phyloP scores from a whole-genome alignment of 148 eudicot genomes.

The Rhododendron simsii region DNA sequence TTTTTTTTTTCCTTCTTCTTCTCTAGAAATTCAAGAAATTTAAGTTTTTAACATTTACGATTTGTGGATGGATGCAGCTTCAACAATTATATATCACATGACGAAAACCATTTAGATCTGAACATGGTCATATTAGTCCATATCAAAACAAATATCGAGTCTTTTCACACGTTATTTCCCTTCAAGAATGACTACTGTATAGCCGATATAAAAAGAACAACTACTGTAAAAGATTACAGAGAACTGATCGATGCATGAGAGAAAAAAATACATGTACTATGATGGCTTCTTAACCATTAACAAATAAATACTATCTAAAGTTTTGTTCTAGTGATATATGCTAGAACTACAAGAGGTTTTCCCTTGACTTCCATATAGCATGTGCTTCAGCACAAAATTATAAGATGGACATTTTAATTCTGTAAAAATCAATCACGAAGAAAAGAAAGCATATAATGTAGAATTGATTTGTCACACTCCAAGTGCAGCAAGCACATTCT shows the following conservation, averaged over 20 bases:
- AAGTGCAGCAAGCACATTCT: too few relatives aligned
- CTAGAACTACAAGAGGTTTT: too few relatives aligned
- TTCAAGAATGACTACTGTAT: not conserved
- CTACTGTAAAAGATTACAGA: not conserved
- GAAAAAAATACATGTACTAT: slow-evolving; percentile 15
- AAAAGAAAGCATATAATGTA: too few relatives aligned
- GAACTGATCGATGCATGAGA: not conserved
- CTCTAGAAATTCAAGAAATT: not conserved
- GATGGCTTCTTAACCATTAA: not conserved
- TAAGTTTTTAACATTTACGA: not conserved
- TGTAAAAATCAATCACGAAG: too few relatives aligned
- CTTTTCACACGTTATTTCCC: not conserved
- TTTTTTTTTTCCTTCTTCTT: not conserved
- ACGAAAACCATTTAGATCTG: not conserved
- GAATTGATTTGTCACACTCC: too few relatives aligned
- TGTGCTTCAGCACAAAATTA: too few relatives aligned
- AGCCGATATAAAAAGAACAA: not conserved
- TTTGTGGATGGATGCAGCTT: not conserved
- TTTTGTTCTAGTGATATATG: too few relatives aligned
- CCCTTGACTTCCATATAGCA: too few relatives aligned
- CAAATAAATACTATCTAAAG: too few relatives aligned
- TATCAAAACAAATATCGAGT: not conserved
- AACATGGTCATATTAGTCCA: not conserved
- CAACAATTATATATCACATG: not conserved
- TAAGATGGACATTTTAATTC: too few relatives aligned